Evolutionary conservation across 2,329 filamentous ascomycete species (phyloP), one percentile per base, ranked within the genome.

Genomic region (Cyphellophora europaea): DNA sequence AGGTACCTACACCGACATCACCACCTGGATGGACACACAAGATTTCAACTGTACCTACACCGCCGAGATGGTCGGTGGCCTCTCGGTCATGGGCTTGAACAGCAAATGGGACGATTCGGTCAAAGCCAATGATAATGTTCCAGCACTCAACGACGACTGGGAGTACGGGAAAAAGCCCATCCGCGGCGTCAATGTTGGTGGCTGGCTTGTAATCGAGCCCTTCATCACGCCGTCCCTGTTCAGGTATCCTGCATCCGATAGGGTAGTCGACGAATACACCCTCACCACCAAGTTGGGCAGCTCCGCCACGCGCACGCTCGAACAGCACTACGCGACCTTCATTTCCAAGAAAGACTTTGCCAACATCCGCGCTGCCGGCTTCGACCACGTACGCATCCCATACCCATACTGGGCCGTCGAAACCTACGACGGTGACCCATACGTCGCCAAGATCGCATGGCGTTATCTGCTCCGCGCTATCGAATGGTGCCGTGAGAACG

Each of bases 41-140:
- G 86, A 88, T 51, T 94, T 96, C 66, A 98, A 98, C 54, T 72
- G 89, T 42, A 96, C 91, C 0, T 98, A 93, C 55, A 98, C 91
- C 0, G 76, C 80, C 41, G 72, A 77, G 32, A 87, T 77, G 11
- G 80, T 96, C 0, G 91, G 91, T 13, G 83, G 80, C 3, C 69
- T 98, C n/a, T 80, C 86, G 0, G 59, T 96, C 40, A 96, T 96
- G 78, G 91, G 91, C 1, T 70, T 98, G 15, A 81, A 83, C 53
- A 77, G 77, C 0, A 70, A 75, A 1, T 98, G 86, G 84, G 82
- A 96, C 55, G 88, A 98, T 59, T 82, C 79, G 15, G 67, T 74
- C 2, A 67, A 69, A 45, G 78, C 88, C 10, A 96, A 96, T 55
- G 67, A 75, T 12, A 77, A 86, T 19, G 86, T 93, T 0, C 83